Evolutionary conservation across 148 eudicot species (phyloP).

Genomic region (Persicaria maculosa): DNA sequence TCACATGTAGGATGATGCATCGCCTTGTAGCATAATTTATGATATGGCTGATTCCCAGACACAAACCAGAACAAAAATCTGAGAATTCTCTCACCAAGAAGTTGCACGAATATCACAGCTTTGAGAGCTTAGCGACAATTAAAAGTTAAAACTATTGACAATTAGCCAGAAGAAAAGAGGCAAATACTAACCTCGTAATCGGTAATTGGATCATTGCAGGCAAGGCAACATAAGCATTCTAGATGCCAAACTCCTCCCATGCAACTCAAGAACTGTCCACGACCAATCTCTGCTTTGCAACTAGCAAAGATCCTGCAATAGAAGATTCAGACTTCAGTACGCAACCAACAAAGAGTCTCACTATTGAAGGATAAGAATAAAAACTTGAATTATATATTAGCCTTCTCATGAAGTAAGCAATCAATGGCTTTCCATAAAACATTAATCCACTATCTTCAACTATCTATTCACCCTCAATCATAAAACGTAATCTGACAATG

Average conservation of each 20-base stretch:
- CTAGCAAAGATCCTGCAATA: conserved; percentile 58
- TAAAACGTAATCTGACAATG: no score
- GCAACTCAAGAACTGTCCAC: conserved; percentile 77
- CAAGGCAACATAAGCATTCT: conserved; percentile 80
- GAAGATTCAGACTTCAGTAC: neutral
- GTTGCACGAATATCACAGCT: neutral
- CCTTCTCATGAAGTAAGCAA: no score
- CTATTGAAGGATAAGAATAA: neutral
- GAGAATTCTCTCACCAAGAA: neutral
- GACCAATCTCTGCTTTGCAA: conserved; percentile 76
- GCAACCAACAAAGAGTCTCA: neutral
- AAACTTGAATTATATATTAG: no score
- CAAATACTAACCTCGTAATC: conserved; percentile 62
- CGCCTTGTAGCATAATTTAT: conserved; percentile 82
- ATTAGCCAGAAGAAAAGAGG: neutral
- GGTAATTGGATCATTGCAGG: conserved; percentile 64
- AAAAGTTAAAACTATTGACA: neutral
- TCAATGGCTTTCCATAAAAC: no score
- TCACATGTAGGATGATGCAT: conserved; percentile 82
- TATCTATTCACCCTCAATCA: no score
- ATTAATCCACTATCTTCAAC: no score
- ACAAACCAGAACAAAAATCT: conserved; percentile 43
- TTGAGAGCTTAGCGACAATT: neutral
- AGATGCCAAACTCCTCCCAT: conserved; percentile 97
- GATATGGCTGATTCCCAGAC: conserved; percentile 85